Evolutionary conservation across 306 rosid genomes (phyloP).

Genomic region (Phaseolus lunatus): DNA sequence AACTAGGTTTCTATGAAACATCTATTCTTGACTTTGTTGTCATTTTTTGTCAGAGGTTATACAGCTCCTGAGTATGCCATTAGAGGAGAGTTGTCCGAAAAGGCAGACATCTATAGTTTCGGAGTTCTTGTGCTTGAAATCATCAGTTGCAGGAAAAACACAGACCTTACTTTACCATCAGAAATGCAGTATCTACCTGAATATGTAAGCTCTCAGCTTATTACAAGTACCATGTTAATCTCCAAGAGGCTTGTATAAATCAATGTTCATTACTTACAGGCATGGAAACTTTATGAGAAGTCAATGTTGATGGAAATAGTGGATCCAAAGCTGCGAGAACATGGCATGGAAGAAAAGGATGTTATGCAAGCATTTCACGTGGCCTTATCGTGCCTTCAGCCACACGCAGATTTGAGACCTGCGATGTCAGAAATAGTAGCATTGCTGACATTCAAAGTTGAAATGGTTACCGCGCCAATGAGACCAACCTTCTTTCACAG

Average conservation of each 20-base stretch:
- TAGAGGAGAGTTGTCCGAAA: slow-evolving; percentile 85
- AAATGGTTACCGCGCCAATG: slow-evolving; percentile 60
- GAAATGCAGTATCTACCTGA: slow-evolving; percentile 93
- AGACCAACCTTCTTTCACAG: slow-evolving; percentile 66
- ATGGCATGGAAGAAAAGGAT: slow-evolving; percentile 64
- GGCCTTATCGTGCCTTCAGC: slow-evolving; percentile 77
- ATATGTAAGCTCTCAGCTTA: slow-evolving; percentile 55
- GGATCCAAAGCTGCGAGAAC: slow-evolving; percentile 66
- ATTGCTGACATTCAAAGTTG: slow-evolving; percentile 67
- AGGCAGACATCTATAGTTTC: slow-evolving; percentile 91
- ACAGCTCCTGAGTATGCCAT: slow-evolving; percentile 96
- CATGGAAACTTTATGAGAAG: slow-evolving; percentile 76
- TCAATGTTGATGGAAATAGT: slow-evolving; percentile 61
- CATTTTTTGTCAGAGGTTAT: slow-evolving; percentile 67
- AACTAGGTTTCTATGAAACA: too few species aligned
- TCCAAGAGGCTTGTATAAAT: background rate
- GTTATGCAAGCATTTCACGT: slow-evolving; percentile 74
- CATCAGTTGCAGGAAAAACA: slow-evolving; percentile 77
- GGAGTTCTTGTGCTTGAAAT: slow-evolving; percentile 95
- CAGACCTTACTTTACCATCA: slow-evolving; percentile 75
- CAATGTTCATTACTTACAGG: slow-evolving; percentile 48
- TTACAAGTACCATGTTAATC: background rate
- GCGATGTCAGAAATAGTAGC: slow-evolving; percentile 89
- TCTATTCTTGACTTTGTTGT: background rate
- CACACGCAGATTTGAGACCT: slow-evolving; percentile 74